Percentiles rank a stretch among this genome's conserved stretches.
These are phyloP conservation scores for Penicillium diatomitis DNA, from an alignment of 495 filamentous ascomycete genomes.

Conservation along the genomic window DNA sequence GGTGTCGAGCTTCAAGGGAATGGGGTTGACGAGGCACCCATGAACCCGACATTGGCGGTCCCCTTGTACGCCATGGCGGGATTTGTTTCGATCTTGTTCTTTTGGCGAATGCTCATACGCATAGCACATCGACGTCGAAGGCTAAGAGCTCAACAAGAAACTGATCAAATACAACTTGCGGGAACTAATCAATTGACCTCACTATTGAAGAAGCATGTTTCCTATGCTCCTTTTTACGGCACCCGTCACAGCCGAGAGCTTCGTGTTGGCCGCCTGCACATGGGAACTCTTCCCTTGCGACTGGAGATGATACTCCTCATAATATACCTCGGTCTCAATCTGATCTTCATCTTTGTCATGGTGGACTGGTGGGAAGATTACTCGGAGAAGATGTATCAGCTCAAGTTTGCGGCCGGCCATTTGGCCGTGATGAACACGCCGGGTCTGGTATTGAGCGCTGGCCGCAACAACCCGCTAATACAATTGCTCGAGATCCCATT, in stretches of 20 bases:
- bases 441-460: conserved; percentile 30
- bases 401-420: conserved; percentile 33
- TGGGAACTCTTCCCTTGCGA: conserved; percentile 34
- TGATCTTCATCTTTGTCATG: conserved; percentile 29
- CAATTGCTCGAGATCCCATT: conserved; percentile 28
- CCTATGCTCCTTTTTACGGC: conserved; percentile 33
- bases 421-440: conserved; percentile 36
- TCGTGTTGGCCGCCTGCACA: conserved; percentile 24
- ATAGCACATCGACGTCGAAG: conserved; percentile 21
- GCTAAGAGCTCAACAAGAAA: conserved; percentile 8
- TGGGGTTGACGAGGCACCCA: conserved; percentile 21
- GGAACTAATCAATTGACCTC: conserved; percentile 11
- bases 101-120: conserved; percentile 17
- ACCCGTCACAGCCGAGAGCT: conserved; percentile 34
- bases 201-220: conserved; percentile 29
- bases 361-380: conserved; percentile 32
- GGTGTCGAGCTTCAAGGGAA: conserved; percentile 22
- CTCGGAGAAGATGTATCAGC: conserved; percentile 25
- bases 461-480: conserved; percentile 36
- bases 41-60: conserved; percentile 29
- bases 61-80: conserved; percentile 27
- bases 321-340: conserved; percentile 26
- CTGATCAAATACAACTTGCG: conserved; percentile 19
- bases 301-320: conserved; percentile 25
- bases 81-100: conserved; percentile 16